Conservation (phyloP, 805 yeast species). For the Starmerella bombicola region DNA sequence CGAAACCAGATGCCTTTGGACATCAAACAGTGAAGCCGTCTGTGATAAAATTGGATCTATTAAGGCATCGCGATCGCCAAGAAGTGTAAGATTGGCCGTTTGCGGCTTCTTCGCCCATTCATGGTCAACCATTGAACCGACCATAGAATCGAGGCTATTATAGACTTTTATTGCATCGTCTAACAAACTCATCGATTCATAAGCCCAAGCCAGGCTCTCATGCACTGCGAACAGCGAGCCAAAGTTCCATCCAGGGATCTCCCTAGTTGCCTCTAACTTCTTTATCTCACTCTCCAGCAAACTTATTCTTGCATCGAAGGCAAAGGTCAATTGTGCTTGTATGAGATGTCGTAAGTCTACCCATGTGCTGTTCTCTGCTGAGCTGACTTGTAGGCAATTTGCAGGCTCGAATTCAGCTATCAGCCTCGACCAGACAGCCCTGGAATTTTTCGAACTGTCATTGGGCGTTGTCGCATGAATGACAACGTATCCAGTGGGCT, state of each 20-base stretch:
- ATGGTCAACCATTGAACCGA: constrained; percentile 15
- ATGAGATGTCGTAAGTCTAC: constrained; percentile 34
- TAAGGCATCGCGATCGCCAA: constrained; percentile 18
- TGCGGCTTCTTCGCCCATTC: constrained; percentile 14
- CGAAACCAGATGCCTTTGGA: constrained; percentile 29
- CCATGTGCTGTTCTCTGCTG: constrained; percentile 32
- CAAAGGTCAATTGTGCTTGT: constrained; percentile 39
- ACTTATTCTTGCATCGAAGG: constrained; percentile 41
- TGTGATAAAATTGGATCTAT: constrained; percentile 29
- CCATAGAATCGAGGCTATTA: constrained; percentile 33
- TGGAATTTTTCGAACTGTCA: constrained; percentile 11
- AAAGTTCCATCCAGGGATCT: constrained; percentile 36
- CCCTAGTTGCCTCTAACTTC: constrained; percentile 29
- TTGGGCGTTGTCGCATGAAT: constrained; percentile 34
- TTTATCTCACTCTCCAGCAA: constrained; percentile 33
- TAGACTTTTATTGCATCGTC: constrained; percentile 50
- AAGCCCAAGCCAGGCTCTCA: constrained; percentile 41
- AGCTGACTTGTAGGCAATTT: constrained; percentile 19
- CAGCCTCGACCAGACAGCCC: constrained; percentile 20
- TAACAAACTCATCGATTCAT: constrained; percentile 42
- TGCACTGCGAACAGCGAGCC: constrained; percentile 35
- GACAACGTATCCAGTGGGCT: constrained; percentile 50
- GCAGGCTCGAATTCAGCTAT: constrained; percentile 27
- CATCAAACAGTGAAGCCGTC: constrained; percentile 31
- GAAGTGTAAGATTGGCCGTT: neutral